Base-by-base conservation (phyloP, 2,329 filamentous ascomycete species). In the Herpotrichia juniperi region DNA sequence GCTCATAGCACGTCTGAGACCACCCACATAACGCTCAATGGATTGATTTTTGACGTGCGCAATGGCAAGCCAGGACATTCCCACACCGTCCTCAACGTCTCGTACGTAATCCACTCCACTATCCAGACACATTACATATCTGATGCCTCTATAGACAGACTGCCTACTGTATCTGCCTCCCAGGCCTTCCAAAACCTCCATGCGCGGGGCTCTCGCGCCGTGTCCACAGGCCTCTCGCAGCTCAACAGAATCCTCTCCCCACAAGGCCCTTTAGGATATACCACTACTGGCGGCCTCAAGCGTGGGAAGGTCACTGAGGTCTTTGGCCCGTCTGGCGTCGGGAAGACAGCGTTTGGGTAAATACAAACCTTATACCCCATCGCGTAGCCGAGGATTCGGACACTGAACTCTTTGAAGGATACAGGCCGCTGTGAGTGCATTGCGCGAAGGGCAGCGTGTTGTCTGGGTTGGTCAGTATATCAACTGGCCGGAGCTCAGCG, bases 321-420 rank as follows among this genome's bases (percentile, higher is more conserved):
- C 44, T 96, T 90, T 83, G 93, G 93, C 0, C 91, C 93, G 10
- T 88, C 91, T 8, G 93, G 92, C 1, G 84, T 84, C 22, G 93
- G 93, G 25, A 97, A 96, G 79, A 96, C 91, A 3, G 81, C 88
- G 11, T 78, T 97, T 62, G 89, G 87, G 89, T 93, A 79, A 76
- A 84, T 76, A 42, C 52, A 44, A 49, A 49, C 56, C 46, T 51
- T 46, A 47, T 53, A 34, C 32, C 16, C 39, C 58, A 58, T 42
- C 40, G 26, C 49, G 52, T 51, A 17, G 25, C 46, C 43, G 46
- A 44, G 48, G 42, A 45, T 43, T 57, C 53, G 42, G 49, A 56
- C 45, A 55, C 64, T 71, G 63, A 71, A 57, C 54, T 69, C 46
- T 52, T 49, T 45, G 49, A 68, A 93, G 90, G 30, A 81, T 93